A percentile compares a stretch with the other conserved stretches of the same genome.
These are phyloP conservation scores for Cajanus cajan DNA, from an alignment of 306 rosid genomes.

Conservation along the genomic window DNA sequence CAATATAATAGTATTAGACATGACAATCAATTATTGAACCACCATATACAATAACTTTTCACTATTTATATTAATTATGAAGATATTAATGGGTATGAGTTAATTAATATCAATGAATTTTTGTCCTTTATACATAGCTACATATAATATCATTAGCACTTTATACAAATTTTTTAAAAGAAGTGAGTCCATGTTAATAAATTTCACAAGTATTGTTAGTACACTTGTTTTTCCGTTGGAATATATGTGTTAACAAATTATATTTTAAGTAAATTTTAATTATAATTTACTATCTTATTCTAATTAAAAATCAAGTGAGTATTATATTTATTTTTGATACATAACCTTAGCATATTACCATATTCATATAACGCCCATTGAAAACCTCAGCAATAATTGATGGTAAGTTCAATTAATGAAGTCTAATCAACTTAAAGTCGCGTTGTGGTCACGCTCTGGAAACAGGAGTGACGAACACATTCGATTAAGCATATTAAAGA, in stretches of 20 bases:
- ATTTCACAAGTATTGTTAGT: too few relatives aligned
- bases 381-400: neutral
- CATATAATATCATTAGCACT: too few relatives aligned
- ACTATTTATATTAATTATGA: too few relatives aligned
- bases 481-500: slow-evolving; percentile 32
- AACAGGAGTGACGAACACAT: slow-evolving; percentile 30
- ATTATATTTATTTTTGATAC: too few relatives aligned
- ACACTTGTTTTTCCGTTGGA: too few relatives aligned
- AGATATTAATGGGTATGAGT: neutral
- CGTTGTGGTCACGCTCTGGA: slow-evolving; percentile 48
- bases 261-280: too few relatives aligned
- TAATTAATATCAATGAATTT: neutral
- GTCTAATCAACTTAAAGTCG: neutral
- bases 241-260: too few relatives aligned
- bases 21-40: neutral
- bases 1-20: fast-evolving
- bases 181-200: too few relatives aligned
- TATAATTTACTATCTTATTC: too few relatives aligned
- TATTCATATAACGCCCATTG: neutral
- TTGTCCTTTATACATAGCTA: neutral
- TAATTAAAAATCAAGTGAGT: too few relatives aligned
- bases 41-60: neutral
- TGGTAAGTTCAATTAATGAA: neutral
- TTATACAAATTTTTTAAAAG: too few relatives aligned
- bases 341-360: neutral